Evolutionary conservation across 805 yeast genomes (phyloP).

Genomic region (Martiniozyma abietophila): DNA sequence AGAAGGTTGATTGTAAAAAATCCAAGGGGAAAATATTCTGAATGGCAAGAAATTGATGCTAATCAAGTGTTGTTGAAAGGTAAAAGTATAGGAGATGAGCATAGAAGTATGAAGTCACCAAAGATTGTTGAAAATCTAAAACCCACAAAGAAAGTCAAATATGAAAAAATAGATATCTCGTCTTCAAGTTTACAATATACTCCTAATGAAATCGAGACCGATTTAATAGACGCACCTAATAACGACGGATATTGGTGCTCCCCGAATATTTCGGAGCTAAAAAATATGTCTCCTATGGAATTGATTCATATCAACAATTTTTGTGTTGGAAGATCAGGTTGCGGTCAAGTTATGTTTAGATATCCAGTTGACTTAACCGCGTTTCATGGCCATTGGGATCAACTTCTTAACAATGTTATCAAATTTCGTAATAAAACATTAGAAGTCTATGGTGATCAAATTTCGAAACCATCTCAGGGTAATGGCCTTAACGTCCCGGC

Average conservation of each 20-base stretch:
- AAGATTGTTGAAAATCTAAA: too few relatives aligned
- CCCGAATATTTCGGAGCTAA: too few relatives aligned
- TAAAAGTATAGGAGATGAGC: too few relatives aligned
- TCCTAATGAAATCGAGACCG: too few relatives aligned
- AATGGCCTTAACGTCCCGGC: constrained; percentile 72
- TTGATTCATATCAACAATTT: constrained; percentile 51
- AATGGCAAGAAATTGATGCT: constrained; percentile 24
- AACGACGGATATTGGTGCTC: too few relatives aligned
- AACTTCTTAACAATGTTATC: constrained; percentile 34
- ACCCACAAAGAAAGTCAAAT: too few relatives aligned
- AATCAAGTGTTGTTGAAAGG: constrained; percentile 22
- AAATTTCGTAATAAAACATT: constrained; percentile 42
- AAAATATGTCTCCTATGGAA: constrained; percentile 37
- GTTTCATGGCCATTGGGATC: constrained; percentile 33
- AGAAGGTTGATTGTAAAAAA: constrained; percentile 20
- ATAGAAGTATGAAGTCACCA: too few relatives aligned
- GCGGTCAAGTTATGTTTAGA: constrained; percentile 58
- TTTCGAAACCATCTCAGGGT: constrained; percentile 50
- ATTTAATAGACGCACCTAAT: too few relatives aligned
- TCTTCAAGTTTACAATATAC: too few relatives aligned
- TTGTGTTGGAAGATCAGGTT: constrained; percentile 57
- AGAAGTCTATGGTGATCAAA: constrained; percentile 53
- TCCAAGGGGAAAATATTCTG: constrained; percentile 19
- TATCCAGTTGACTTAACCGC: constrained; percentile 61
- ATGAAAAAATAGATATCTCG: too few relatives aligned